phyloP scores from a whole-genome alignment of 139 green algal genomes.

The Micromonas commoda region DNA sequence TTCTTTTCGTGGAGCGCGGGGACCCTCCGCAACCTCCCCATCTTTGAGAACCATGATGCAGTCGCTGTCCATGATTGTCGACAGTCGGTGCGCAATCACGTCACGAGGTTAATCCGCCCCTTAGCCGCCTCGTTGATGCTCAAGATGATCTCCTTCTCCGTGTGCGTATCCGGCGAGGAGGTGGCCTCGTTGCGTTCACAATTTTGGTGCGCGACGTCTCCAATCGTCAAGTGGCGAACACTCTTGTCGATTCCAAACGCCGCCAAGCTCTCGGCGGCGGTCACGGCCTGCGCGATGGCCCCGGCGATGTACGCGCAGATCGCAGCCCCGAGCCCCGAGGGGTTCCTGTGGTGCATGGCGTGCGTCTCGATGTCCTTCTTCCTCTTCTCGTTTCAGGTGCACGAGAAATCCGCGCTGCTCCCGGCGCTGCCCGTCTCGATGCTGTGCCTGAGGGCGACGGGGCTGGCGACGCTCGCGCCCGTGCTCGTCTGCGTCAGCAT shows the following conservation, averaged over 20 bases:
- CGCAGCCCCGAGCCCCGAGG: neutral
- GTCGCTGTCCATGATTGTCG: constrained; percentile 63
- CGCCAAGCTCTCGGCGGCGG: neutral
- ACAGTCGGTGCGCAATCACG: constrained; percentile 82
- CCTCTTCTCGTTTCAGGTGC: constrained; percentile 96
- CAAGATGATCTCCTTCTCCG: constrained; percentile 30
- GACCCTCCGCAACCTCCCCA: constrained; percentile 50
- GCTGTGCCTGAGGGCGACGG: constrained; percentile 50
- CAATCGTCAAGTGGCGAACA: constrained; percentile 80
- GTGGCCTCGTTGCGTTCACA: constrained; percentile 64
- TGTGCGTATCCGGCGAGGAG: constrained; percentile 39
- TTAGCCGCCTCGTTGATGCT: neutral
- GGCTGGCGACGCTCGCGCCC: constrained; percentile 49
- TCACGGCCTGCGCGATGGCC: neutral
- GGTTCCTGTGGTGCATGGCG: constrained; percentile 69
- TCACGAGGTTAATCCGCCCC: constrained; percentile 42
- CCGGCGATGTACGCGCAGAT: neutral
- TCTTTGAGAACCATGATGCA: constrained; percentile 59
- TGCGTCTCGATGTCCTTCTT: constrained; percentile 84
- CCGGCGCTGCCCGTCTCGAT: constrained; percentile 73
- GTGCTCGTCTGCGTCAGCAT: constrained; percentile 69
- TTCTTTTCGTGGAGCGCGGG: no score
- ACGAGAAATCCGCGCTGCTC: constrained; percentile 96
- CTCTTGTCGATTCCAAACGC: constrained; percentile 36
- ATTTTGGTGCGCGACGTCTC: constrained; percentile 82